Evolutionary conservation across 2,329 filamentous ascomycete species (phyloP), one percentile per base, ranked within the genome.

Genomic region (Pezicula carpinea): DNA sequence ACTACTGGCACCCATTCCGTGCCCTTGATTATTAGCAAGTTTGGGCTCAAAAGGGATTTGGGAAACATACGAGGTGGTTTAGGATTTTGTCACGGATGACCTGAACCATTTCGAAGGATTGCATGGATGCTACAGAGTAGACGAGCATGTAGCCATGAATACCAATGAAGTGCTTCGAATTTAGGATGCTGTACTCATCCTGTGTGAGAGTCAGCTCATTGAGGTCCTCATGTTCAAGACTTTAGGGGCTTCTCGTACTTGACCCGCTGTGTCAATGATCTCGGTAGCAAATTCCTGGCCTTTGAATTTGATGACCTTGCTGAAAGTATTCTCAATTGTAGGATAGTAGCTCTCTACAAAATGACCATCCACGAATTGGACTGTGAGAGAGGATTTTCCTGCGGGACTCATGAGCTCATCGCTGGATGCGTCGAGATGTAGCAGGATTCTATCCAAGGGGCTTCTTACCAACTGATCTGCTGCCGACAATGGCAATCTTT

Each of bases 261-360:
- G 91, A 51, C 93, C 93, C 44, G 93, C 93, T 22, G 93, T 99
- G 66, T 99, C 93, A 66, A 99, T 93, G 62, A 99, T 97, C 72
- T 99, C 93, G 11, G 91, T 96, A 43, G 88, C 83, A 69, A 84
- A 99, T 56, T 97, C 93, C 68, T 96, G 89, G 43, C 87, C 86
- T 69, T 93, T 95, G 69, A 87, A 86, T 60, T 89, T 87, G 67
- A 99, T 96, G 58, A 90, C 85, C 68, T 95, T 95, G 75, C 87
- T 95, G 67, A 99, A 99, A 2, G 92, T 97, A 69, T 97, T 99
- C 69, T 99, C 93, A 63, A 99, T 97, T 34, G 93, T 99, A 31
- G 93, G 93, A 68, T 99, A 99, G 72, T 99, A 99, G 69, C 88
- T 95, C 69, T 99, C 93, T 64, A 99, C 92, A 65, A 99, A 99